A percentile compares a stretch with the other conserved stretches of the same genome.
Conservation (phyloP, 192 early-diverging fungal genomes). For the Coemansia reversa region DNA sequence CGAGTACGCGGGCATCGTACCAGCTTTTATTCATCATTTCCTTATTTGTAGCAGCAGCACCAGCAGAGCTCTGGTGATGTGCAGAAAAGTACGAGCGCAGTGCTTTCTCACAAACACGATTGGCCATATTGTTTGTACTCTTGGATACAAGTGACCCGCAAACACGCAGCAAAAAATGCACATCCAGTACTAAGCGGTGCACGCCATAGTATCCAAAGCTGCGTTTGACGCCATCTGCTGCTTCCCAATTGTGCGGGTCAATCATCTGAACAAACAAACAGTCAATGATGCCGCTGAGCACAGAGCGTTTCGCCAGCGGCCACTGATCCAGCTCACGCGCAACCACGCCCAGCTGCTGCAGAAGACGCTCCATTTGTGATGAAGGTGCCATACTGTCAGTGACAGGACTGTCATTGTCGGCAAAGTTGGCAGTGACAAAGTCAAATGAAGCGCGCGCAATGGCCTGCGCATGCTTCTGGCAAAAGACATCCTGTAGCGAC, state of each 20-base stretch:
- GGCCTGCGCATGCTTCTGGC: slow-evolving; percentile 45
- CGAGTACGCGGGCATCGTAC: slow-evolving; percentile 48
- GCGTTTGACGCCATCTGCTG: slow-evolving; percentile 24
- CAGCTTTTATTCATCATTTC: slow-evolving; percentile 53
- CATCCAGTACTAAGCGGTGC: slow-evolving; percentile 51
- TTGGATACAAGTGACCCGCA: slow-evolving; percentile 55
- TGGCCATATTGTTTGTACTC: slow-evolving; percentile 55
- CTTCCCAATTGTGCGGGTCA: slow-evolving; percentile 50
- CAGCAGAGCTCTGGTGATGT: background rate
- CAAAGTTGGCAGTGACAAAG: slow-evolving; percentile 38
- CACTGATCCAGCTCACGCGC: slow-evolving; percentile 51
- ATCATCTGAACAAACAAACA: slow-evolving; percentile 54
- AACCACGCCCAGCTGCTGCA: slow-evolving; percentile 27
- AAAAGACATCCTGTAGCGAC: slow-evolving; percentile 56
- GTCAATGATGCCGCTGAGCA: slow-evolving; percentile 51
- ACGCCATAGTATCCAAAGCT: slow-evolving; percentile 52
- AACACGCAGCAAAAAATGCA: slow-evolving; percentile 55
- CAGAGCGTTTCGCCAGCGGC: slow-evolving; percentile 47
- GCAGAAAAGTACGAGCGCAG: slow-evolving; percentile 47
- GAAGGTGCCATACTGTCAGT: slow-evolving; percentile 47
- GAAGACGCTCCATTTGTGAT: slow-evolving; percentile 32
- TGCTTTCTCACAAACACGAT: slow-evolving; percentile 56
- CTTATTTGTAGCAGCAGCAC: background rate
- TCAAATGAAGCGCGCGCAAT: slow-evolving; percentile 38
- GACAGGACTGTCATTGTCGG: slow-evolving; percentile 18